Evolutionary conservation across 768 basidiomycete genomes (phyloP), one percentile per base, ranked within the genome.

Genomic region (Neoboletus brunneissimus): DNA sequence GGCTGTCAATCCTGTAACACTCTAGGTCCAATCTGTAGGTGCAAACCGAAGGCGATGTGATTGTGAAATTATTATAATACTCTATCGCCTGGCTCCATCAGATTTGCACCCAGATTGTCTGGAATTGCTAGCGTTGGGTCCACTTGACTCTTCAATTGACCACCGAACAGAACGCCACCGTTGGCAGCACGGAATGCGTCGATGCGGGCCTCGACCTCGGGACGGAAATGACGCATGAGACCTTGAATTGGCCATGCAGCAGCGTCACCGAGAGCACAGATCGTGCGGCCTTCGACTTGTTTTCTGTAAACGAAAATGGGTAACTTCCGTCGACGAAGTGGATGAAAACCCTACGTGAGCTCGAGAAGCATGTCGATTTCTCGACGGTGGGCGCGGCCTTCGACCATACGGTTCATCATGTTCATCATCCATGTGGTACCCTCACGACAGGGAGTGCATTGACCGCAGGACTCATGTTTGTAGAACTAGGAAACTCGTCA

Each of bases 341-440:
- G 41, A 38, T 40, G 45, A 56, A 20, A 22, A 77, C 83, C 54
- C 46, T 65, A 92, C 90, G 94, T 98, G 43, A 98, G 73, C 73
- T 98, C 96, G 29, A 95, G 83, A 13, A 99, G 80, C 96, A 98
- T 98, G 73, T 98, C 96, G 56, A 99, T 98, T 77, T 99, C 96
- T 56, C 96, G 87, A 61, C 81, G 80, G 67, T 95, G 91, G 0
- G 88, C 91, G 12, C 95, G 83, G 3, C 96, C 96, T 67, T 91
- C 89, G 18, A 90, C 92, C 79, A 99, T 85, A 46, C 96, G 87
- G 71, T 93, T 83, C 96, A 99, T 99, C 94, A 98, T 98, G 75
- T 98, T 96, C 85, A 89, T 92, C 91, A 99, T 93, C 96, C 96
- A 98, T 0, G 94, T 97, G 2, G 96, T 98, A 37, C 94, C 94